Evolutionary conservation across 805 yeast genomes (phyloP), one percentile per base, ranked within the genome.

Genomic region (Nakazawaea sp.): DNA sequence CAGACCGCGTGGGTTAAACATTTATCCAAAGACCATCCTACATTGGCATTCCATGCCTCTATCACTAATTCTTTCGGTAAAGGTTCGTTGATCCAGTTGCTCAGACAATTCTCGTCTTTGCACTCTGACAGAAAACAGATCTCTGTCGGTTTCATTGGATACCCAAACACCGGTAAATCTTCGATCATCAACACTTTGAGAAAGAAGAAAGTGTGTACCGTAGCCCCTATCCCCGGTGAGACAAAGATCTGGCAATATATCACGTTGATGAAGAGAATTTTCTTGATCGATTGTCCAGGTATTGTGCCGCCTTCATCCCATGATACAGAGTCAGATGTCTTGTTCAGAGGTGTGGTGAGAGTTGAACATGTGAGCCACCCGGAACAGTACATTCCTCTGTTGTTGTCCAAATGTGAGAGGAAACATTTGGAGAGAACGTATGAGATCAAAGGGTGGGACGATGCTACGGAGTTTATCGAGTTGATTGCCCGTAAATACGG

Each of bases 1-100:
- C 59, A 89, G 97, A 97, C 97, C 59, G 96, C 97, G 30, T 90
- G 98, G 98, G 96, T 92, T 31, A 92, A 90, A 60, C 90, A 83
- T 59, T 68, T 90, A 45, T 88, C 97, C 4, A 89, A 85, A 52
- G 83, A 78, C 38, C 86, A 76, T 57, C 98, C 98, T 34, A 92
- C 98, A 2, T 68, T 90, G 49, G 98, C 98, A 43, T 90, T 92
- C 69, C 98, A 90, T 60, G 97, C 98, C 1, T 88, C 97, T 2
- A 90, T 90, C 51, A 90, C 94, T 45, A 90, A 90, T 61, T 89
- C 98, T 1, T 90, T 90, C 56, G 98, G 98, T 66, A 90, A 90
- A 58, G 98, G 98, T 50, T 85, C 96, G 20, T 69, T 90, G 53
- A 90, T 90, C 55, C 97, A 92, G 62, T 69, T 90, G 42, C 66